phyloP scores from a whole-genome alignment of 192 early-diverging fungal species.

The Coemansia sp. region DNA sequence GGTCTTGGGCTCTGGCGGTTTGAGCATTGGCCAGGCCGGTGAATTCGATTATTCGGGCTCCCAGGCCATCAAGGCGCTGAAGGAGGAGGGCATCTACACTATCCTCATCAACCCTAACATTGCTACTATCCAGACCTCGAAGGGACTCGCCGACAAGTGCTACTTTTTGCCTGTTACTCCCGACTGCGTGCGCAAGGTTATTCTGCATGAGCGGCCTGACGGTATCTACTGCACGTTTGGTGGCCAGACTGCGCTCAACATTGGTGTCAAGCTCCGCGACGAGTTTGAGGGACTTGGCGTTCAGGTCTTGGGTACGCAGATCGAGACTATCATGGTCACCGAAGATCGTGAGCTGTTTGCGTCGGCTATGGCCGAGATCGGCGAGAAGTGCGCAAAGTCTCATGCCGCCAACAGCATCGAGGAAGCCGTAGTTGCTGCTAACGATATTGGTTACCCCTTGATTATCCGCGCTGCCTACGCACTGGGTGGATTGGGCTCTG shows the following conservation, averaged over 20 bases:
- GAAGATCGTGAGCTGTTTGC: constrained; percentile 98
- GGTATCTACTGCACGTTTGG: constrained; percentile 99
- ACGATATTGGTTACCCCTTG: constrained; percentile 91
- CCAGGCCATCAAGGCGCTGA: constrained; percentile 97
- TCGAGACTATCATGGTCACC: constrained; percentile 93
- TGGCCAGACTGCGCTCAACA: constrained; percentile 97
- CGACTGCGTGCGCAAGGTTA: constrained; percentile 94
- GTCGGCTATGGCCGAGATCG: constrained; percentile 81
- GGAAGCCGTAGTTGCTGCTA: constrained; percentile 87
- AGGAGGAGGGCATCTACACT: constrained; percentile 97
- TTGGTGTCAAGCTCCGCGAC: constrained; percentile 85
- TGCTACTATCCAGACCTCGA: constrained; percentile 98
- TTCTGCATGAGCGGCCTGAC: constrained; percentile 94
- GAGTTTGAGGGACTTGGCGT: constrained; percentile 92
- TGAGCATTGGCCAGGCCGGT: constrained; percentile 98
- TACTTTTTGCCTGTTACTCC: constrained; percentile 97
- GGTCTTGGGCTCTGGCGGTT: constrained; percentile 94
- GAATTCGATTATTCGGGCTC: constrained; percentile 99
- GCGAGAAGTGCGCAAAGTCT: constrained; percentile 91
- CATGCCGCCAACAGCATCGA: constrained; percentile 78
- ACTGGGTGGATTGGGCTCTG: constrained; percentile 96
- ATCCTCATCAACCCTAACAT: constrained; percentile 99
- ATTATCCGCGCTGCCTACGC: constrained; percentile 97
- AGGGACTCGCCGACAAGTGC: constrained; percentile 96
- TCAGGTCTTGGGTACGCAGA: constrained; percentile 93